Evolutionary conservation across 2,329 filamentous ascomycete genomes (phyloP).

Genomic region (Exophiala oligosperma): DNA sequence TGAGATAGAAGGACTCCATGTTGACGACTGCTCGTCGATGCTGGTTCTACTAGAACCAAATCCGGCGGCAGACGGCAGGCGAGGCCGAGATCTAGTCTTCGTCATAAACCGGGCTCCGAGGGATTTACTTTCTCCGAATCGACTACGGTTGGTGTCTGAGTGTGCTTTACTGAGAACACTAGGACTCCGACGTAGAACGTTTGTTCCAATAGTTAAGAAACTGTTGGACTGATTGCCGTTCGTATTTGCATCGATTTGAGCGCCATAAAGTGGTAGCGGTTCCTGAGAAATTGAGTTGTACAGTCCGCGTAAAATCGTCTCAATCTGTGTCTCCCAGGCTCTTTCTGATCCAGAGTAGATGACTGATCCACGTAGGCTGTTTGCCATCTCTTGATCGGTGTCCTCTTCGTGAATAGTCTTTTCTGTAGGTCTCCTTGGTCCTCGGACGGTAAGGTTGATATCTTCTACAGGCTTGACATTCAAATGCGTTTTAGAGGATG

Average conservation of each 20-base stretch:
- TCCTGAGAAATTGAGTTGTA: constrained; percentile 87
- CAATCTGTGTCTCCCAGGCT: constrained; percentile 85
- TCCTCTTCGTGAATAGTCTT: constrained; percentile 28
- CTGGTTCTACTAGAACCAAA: constrained; percentile 91
- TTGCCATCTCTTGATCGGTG: constrained; percentile 35
- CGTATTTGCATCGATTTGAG: constrained; percentile 37
- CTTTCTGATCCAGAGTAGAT: constrained; percentile 73
- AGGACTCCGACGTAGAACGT: constrained; percentile 78
- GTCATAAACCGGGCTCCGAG: constrained; percentile 74
- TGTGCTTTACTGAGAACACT: constrained; percentile 92
- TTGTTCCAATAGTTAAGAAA: constrained; percentile 66
- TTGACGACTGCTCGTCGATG: constrained; percentile 82
- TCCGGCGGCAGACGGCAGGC: constrained; percentile 73
- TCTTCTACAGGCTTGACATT: constrained; percentile 13
- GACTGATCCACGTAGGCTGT: constrained; percentile 56
- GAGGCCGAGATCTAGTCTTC: constrained; percentile 80
- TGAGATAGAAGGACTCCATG: constrained; percentile 90
- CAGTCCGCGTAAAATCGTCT: constrained; percentile 87
- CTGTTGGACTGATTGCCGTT: constrained; percentile 45
- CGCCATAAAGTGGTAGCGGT: constrained; percentile 79
- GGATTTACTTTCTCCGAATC: constrained; percentile 61
- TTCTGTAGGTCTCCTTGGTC: constrained; percentile 28
- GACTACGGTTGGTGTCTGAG: constrained; percentile 77
- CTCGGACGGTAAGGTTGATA: not conserved
- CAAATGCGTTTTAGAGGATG: constrained; percentile 4